Evolutionary conservation across 768 basidiomycete species (phyloP).

Genomic region (Boletus rubropictus): DNA sequence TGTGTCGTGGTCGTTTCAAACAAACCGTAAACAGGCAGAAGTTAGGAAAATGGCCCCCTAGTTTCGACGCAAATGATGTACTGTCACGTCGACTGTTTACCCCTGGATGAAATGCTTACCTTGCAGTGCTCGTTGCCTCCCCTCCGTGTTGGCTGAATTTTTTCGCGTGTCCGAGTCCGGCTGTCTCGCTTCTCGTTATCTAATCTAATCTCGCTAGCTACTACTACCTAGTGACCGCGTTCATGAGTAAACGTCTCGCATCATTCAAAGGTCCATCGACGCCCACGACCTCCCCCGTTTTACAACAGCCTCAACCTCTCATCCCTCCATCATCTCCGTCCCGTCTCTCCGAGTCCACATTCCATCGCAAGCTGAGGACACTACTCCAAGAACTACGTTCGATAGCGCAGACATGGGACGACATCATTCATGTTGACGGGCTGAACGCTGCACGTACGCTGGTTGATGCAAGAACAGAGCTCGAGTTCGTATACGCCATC

Average conservation of each 20-base stretch:
- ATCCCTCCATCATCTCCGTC: slow-evolving; percentile 41
- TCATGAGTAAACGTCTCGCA: slow-evolving; percentile 55
- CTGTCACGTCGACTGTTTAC: not conserved
- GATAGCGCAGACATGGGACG: slow-evolving; percentile 72
- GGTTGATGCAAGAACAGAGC: slow-evolving; percentile 74
- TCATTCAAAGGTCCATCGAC: slow-evolving; percentile 80
- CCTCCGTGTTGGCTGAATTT: too few relatives aligned
- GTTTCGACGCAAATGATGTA: not conserved
- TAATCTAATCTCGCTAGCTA: slow-evolving; percentile 18
- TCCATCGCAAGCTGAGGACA: slow-evolving; percentile 71
- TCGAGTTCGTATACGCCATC: slow-evolving; percentile 58
- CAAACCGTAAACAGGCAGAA: too few relatives aligned
- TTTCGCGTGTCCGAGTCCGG: too few relatives aligned
- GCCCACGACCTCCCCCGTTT: slow-evolving; percentile 61
- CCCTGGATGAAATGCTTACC: not conserved
- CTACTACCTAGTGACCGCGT: not conserved
- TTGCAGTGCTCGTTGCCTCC: not conserved
- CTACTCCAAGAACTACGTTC: slow-evolving; percentile 62
- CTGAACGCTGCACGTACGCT: slow-evolving; percentile 66
- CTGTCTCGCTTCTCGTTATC: not conserved
- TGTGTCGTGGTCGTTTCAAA: not conserved
- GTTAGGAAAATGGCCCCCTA: not conserved
- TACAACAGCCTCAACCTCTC: slow-evolving; percentile 33
- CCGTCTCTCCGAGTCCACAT: slow-evolving; percentile 57
- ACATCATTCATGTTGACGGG: slow-evolving; percentile 74